Evolutionary conservation across 2,329 filamentous ascomycete species (phyloP).

Genomic region (Pseudocercospora fuligena): DNA sequence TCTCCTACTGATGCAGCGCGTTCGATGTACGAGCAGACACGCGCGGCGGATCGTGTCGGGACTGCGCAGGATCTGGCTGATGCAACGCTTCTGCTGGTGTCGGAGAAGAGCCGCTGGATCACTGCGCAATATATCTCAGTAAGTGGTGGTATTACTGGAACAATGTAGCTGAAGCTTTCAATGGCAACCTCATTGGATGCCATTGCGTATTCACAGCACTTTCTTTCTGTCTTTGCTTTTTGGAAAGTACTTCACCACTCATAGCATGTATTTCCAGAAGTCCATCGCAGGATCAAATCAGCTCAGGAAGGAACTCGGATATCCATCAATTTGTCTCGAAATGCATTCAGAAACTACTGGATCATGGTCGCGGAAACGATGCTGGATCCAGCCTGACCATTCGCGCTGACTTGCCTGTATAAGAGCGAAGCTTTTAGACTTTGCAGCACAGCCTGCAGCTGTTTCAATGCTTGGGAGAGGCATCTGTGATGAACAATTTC

Average conservation of each 20-base stretch:
- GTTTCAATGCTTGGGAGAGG: background rate
- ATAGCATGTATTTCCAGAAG: constrained; percentile 3
- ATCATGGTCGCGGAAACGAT: background rate
- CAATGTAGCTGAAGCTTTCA: background rate
- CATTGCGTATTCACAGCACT: too few species aligned
- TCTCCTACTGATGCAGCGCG: too few species aligned
- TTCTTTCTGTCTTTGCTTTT: too few species aligned
- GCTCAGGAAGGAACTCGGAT: constrained; percentile 1
- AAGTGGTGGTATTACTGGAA: background rate
- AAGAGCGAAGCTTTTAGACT: constrained; percentile 34
- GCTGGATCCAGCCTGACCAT: constrained; percentile 40
- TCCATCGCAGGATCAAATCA: background rate
- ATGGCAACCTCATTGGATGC: background rate
- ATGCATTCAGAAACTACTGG: background rate
- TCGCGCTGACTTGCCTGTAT: constrained; percentile 38
- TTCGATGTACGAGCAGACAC: too few species aligned
- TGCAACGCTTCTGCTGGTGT: too few species aligned
- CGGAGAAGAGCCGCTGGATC: background rate
- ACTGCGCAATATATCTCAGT: background rate
- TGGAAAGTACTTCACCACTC: background rate
- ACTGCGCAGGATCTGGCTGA: too few species aligned
- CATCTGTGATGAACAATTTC: background rate
- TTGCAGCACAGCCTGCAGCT: background rate
- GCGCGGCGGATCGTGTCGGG: too few species aligned
- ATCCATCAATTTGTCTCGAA: background rate